Evolutionary conservation across 805 yeast species (phyloP), one percentile per base, ranked within the genome.

Genomic region (Starmerella potacharoeniae): DNA sequence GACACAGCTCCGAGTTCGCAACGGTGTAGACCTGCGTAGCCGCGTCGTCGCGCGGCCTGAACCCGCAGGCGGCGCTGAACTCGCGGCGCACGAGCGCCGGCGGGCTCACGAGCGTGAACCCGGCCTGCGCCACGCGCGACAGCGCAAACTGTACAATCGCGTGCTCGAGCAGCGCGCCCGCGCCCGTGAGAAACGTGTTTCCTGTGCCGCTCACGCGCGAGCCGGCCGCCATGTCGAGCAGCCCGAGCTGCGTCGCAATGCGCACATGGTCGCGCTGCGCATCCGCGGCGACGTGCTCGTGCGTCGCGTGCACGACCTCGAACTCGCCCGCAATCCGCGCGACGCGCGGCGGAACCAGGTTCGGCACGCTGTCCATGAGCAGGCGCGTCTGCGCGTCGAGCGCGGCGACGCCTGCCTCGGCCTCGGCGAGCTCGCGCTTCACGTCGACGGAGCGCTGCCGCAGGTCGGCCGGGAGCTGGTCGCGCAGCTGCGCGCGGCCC

Each of bases 21-120:
- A 91, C 65, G 45, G 77, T 77, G 67, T 90, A 93, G 0, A 88
- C 83, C 66, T 93, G 98, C 51, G 82, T 82, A 61, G 85, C 84
- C 4, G 49, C 49, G 62, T 81, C 83, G 65, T 93, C 97, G 57
- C 95, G 79, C 11, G 98, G 98, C 64, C 83, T 81, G 71, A 90
- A 93, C 0, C 98, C 98, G 73, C 98, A 93, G 0, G 96, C 96
- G 60, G 76, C 73, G 0, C 90, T 81, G 5, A 87, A 73, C 58
- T 86, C 95, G 17, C 80, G 73, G 60, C 84, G 79, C 2, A 90
- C 95, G 14, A 93, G 79, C 0, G 95, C 79, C 1, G 98, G 98
- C 0, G 97, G 97, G 10, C 79, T 68, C 9, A 83, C 79, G 77
- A 84, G 77, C 36, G 69, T 68, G 70, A 86, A 93, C 0, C 95